phyloP scores from a whole-genome alignment of 345 rosid genomes.

The Eucalyptus rudis region DNA sequence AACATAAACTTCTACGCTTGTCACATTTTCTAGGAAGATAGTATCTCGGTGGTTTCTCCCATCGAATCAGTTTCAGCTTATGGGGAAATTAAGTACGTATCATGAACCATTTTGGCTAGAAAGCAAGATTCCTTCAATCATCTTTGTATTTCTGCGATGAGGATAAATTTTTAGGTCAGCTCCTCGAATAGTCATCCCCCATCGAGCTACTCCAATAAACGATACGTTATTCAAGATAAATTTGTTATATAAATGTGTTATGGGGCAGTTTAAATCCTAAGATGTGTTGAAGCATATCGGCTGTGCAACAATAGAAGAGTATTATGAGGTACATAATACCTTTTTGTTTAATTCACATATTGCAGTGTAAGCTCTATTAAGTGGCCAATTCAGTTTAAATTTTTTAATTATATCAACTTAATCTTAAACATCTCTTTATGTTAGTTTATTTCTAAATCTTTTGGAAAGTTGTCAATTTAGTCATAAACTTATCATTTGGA shows the following conservation, averaged over 20 bases:
- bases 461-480: fast-evolving
- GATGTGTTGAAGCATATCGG: not conserved
- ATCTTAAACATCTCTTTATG: fast-evolving
- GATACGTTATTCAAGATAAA: not conserved
- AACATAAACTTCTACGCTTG: not conserved
- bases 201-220: not conserved
- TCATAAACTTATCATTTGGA: fast-evolving
- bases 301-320: not conserved
- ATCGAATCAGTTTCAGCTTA: not conserved
- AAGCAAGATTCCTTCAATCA: not conserved
- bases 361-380: not conserved
- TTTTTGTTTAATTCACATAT: not conserved
- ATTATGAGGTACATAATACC: not conserved
- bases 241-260: too few relatives aligned
- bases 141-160: not conserved
- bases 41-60: not conserved
- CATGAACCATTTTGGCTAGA: not conserved
- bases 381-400: not conserved
- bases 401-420: not conserved
- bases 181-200: not conserved
- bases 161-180: not conserved
- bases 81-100: not conserved
- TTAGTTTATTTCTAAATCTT: fast-evolving
- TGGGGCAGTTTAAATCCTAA: not conserved
- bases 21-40: not conserved